phyloP scores from a whole-genome alignment of 2,329 filamentous ascomycete species.

The Kalaharituber pfeilii region DNA sequence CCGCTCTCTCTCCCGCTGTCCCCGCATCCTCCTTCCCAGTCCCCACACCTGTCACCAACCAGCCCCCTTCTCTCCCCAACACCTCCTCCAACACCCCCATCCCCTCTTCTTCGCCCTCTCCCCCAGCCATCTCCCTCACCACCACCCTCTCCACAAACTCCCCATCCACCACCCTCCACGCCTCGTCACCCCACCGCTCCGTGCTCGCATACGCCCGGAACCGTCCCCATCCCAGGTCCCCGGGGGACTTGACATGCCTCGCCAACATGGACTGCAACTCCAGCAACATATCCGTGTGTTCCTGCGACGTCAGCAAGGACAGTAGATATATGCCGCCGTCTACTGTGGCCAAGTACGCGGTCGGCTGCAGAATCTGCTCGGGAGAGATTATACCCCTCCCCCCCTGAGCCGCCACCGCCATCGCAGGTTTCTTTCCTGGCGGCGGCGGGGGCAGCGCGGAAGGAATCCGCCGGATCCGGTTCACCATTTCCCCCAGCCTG shows the following conservation, averaged over 20 bases:
- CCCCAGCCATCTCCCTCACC: conserved; percentile 27
- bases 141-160: conserved; percentile 61
- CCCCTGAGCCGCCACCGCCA: conserved; percentile 33
- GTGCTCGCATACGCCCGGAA: conserved; percentile 71
- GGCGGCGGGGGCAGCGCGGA: background rate
- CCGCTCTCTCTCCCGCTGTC: conserved; percentile 23
- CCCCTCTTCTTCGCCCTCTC: conserved; percentile 39
- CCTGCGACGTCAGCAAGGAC: background rate
- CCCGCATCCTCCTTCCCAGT: conserved; percentile 39
- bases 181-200: conserved; percentile 52
- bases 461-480: conserved; percentile 55
- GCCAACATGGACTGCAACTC: conserved; percentile 59
- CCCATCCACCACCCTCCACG: conserved; percentile 78
- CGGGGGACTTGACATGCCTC: conserved; percentile 47
- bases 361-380: conserved; percentile 33
- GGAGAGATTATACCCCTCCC: too few relatives aligned
- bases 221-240: conserved; percentile 54
- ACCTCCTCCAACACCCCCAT: conserved; percentile 40
- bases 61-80: conserved; percentile 37
- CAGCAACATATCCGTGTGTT: conserved; percentile 59
- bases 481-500: conserved; percentile 81
- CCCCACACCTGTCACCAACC: conserved; percentile 31
- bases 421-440: conserved; percentile 24
- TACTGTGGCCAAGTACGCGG: conserved; percentile 76
- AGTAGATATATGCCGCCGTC: conserved; percentile 88